Conservation (phyloP, 805 yeast genomes). For the Metschnikowia lunata region DNA sequence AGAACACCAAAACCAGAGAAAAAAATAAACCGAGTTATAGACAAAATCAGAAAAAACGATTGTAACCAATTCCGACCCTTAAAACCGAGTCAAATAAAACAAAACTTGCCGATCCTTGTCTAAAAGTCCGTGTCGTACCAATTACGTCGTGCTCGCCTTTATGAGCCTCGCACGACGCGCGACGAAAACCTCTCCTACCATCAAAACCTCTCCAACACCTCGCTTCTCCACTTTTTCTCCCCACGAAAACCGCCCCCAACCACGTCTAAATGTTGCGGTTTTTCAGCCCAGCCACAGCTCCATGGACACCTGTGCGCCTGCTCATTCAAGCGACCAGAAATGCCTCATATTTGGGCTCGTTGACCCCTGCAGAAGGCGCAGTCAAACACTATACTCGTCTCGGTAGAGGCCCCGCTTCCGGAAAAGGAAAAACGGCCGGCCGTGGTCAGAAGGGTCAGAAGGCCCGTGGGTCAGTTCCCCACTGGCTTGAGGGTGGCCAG, state of each 20-base stretch:
- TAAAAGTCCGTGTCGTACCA: too few relatives aligned
- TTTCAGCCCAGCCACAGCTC: slow-evolving; percentile 3
- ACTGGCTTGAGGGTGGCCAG: slow-evolving; percentile 99
- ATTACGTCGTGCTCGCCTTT: too few relatives aligned
- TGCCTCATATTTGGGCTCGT: slow-evolving; percentile 47
- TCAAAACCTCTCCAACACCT: too few relatives aligned
- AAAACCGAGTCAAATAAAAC: too few relatives aligned
- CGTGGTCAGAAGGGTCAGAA: slow-evolving; percentile 99
- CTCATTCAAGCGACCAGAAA: slow-evolving; percentile 24
- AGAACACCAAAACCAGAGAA: too few relatives aligned
- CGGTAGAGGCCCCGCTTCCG: slow-evolving; percentile 96
- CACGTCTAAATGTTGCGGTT: slow-evolving; percentile 6
- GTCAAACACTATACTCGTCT: slow-evolving; percentile 62
- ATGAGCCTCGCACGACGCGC: too few relatives aligned
- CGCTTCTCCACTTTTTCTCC: too few relatives aligned
- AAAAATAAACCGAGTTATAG: too few relatives aligned
- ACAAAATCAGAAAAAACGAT: too few relatives aligned
- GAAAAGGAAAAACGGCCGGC: slow-evolving; percentile 91
- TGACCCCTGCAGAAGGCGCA: slow-evolving; percentile 60
- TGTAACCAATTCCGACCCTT: too few relatives aligned
- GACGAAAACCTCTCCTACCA: too few relatives aligned
- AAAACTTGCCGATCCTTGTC: too few relatives aligned
- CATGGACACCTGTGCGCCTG: slow-evolving; percentile 1
- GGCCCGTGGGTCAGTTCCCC: slow-evolving; percentile 85
- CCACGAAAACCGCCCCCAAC: not conserved